Conservation (phyloP, 2,329 filamentous ascomycete species). For the Fusarium tuaranense region DNA sequence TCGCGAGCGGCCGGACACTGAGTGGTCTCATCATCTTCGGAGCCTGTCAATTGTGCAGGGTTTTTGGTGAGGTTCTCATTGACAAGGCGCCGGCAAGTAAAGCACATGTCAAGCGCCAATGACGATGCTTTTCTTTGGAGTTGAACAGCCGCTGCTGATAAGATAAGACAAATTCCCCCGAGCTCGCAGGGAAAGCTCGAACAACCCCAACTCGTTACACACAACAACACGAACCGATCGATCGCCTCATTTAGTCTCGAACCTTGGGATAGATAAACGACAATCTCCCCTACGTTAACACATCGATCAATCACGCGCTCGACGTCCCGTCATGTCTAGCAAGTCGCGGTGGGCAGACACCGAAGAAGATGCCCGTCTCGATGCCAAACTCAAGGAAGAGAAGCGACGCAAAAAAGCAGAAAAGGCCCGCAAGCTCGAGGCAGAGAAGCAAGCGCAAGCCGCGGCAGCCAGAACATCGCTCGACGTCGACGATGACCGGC, state of each 20-base stretch:
- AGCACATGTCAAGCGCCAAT: constrained; percentile 24
- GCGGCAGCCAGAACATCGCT: constrained; percentile 36
- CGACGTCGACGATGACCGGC: constrained; percentile 51
- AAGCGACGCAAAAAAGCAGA: constrained; percentile 87
- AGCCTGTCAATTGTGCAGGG: not conserved
- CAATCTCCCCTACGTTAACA: not conserved
- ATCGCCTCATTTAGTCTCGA: not conserved
- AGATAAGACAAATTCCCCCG: constrained; percentile 38
- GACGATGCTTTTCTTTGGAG: constrained; percentile 30
- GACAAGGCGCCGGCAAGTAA: not conserved
- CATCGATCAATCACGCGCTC: not conserved
- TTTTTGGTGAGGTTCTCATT: constrained; percentile 3
- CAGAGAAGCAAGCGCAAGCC: constrained; percentile 49
- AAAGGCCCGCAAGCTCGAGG: constrained; percentile 78
- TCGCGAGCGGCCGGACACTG: constrained; percentile 14
- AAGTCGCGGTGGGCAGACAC: constrained; percentile 91
- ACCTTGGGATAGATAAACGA: not conserved
- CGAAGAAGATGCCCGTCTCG: constrained; percentile 81
- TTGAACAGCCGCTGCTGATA: constrained; percentile 30
- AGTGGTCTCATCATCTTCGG: constrained; percentile 36
- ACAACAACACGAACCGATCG: constrained; percentile 3
- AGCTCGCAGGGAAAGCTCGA: not conserved
- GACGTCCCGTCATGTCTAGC: constrained; percentile 62
- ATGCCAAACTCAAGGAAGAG: constrained; percentile 84
- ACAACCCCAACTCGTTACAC: not conserved